phyloP scores from a whole-genome alignment of 805 yeast species.

The Wickerhamiella musiphila region DNA sequence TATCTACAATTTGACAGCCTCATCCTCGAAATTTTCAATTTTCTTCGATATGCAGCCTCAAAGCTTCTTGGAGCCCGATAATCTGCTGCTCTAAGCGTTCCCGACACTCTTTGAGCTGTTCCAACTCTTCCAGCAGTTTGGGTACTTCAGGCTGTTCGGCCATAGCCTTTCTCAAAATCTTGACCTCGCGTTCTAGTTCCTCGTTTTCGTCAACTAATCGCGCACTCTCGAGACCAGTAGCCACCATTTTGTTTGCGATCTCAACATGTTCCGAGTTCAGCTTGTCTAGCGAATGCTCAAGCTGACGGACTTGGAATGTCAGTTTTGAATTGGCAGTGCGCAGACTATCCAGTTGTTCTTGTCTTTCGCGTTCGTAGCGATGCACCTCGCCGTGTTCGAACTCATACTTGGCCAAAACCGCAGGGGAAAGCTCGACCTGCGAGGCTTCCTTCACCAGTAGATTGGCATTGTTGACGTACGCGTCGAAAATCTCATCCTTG shows the following conservation, averaged over 20 bases:
- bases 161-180: slow-evolving; percentile 24
- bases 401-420: slow-evolving; percentile 49
- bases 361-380: slow-evolving; percentile 44
- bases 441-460: slow-evolving; percentile 65
- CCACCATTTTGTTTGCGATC: slow-evolving; percentile 75
- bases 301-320: slow-evolving; percentile 50
- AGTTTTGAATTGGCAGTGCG: slow-evolving; percentile 53
- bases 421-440: slow-evolving; percentile 54
- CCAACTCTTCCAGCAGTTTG: slow-evolving; percentile 2
- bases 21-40: too few relatives aligned
- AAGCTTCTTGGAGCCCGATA: slow-evolving; percentile 14
- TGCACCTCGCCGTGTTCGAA: slow-evolving; percentile 65
- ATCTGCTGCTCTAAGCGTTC: slow-evolving; percentile 13
- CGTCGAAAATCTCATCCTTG: slow-evolving; percentile 62
- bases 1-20: too few relatives aligned
- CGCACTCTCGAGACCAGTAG: slow-evolving; percentile 58
- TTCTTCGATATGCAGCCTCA: too few relatives aligned
- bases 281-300: slow-evolving; percentile 51
- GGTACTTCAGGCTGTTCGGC: not conserved
- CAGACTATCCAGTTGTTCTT: slow-evolving; percentile 41
- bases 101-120: slow-evolving; percentile 6
- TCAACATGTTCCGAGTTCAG: slow-evolving; percentile 71
- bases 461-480: slow-evolving; percentile 46
- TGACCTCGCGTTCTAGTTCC: slow-evolving; percentile 33
- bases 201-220: slow-evolving; percentile 58